Conservation (phyloP, 2,329 filamentous ascomycete genomes). For the Dichotomopilus funicola region DNA sequence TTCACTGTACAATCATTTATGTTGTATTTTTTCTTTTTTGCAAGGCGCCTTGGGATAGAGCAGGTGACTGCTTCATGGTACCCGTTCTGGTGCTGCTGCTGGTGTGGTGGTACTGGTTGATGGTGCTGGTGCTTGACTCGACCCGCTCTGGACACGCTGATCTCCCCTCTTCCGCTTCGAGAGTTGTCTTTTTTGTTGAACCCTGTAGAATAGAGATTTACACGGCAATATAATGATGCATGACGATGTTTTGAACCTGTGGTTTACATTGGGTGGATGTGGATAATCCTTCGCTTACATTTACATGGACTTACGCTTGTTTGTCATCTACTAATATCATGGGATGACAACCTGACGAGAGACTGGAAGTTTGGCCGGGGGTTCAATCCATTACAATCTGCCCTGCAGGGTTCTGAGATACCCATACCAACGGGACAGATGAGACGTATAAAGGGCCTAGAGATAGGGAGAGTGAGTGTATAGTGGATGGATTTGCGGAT, state of each 20-base stretch:
- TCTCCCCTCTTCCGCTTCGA: constrained; percentile 25
- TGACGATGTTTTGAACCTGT: constrained; percentile 3
- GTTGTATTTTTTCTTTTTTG: too few species aligned
- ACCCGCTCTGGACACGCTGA: constrained; percentile 15
- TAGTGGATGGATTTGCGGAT: constrained; percentile 7
- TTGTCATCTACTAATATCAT: too few species aligned
- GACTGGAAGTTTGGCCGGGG: too few species aligned
- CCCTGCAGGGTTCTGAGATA: too few species aligned
- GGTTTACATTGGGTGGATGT: too few species aligned
- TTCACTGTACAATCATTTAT: constrained; percentile 18
- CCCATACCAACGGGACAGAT: neutral
- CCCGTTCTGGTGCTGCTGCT: constrained; percentile 19
- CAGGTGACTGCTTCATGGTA: too few species aligned
- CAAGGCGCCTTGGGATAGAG: too few species aligned
- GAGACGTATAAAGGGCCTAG: neutral
- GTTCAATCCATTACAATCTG: too few species aligned
- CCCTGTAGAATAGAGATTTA: constrained; percentile 25
- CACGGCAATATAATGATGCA: constrained; percentile 17
- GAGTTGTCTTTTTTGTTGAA: constrained; percentile 17
- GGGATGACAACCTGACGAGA: too few species aligned
- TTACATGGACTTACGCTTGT: too few species aligned
- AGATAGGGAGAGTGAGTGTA: neutral
- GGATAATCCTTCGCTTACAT: too few species aligned
- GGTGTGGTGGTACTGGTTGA: constrained; percentile 15
- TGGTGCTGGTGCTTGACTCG: constrained; percentile 10